phyloP scores from a whole-genome alignment of 169 alveolate species.

The Theileria annulata region DNA sequence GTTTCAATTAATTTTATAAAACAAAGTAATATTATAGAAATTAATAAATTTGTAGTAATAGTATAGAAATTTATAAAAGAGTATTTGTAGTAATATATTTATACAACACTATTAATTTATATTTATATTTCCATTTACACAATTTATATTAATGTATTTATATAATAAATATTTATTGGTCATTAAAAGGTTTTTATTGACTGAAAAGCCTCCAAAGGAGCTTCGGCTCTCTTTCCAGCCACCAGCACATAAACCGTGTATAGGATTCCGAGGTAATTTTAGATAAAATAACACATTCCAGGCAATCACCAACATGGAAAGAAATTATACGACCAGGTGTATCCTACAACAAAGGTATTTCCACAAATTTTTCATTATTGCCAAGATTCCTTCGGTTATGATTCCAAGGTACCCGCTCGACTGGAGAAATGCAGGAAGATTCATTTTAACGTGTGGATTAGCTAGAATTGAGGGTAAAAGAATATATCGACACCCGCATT shows the following conservation, averaged over 20 bases:
- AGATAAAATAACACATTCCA: slow-evolving; percentile 15
- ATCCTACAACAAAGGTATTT: slow-evolving; percentile 83
- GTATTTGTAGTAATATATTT: background rate
- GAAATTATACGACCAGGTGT: slow-evolving; percentile 82
- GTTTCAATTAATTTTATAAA: background rate
- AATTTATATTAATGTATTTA: background rate
- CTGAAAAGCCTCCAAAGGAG: slow-evolving; percentile 55
- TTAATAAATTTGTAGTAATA: background rate
- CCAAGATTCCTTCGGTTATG: slow-evolving; percentile 81
- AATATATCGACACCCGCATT: slow-evolving; percentile 65
- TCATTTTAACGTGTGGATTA: slow-evolving; percentile 77
- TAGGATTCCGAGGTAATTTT: slow-evolving; percentile 30
- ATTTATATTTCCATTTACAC: background rate
- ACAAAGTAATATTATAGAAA: too few species aligned
- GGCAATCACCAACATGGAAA: slow-evolving; percentile 85
- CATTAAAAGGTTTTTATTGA: background rate
- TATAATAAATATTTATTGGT: background rate
- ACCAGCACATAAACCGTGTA: slow-evolving; percentile 41
- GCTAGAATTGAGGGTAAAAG: slow-evolving; percentile 78
- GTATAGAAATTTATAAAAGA: background rate
- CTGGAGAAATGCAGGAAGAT: slow-evolving; percentile 88
- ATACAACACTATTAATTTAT: background rate
- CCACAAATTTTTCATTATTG: too few species aligned
- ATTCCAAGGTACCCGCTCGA: slow-evolving; percentile 84
- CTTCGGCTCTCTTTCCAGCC: slow-evolving; percentile 42